Evolutionary conservation across 2,329 filamentous ascomycete genomes (phyloP).

Genomic region (Diaporthe sp.): DNA sequence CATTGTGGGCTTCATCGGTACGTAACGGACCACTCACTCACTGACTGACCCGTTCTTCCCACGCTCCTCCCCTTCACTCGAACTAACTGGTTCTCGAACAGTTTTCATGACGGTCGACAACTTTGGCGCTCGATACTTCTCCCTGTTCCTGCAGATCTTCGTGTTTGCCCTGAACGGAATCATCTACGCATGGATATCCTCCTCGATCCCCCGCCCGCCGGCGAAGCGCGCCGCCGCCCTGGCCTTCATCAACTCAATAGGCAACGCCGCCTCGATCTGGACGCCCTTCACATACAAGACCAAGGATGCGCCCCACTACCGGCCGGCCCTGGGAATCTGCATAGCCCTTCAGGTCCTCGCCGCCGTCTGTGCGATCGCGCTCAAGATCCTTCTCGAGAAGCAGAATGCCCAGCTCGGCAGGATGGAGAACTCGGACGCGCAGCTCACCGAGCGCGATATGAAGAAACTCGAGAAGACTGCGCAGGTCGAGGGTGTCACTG

Average conservation of each 20-base stretch:
- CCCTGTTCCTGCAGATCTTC: constrained; percentile 68
- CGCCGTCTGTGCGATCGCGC: constrained; percentile 54
- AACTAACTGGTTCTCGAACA: constrained; percentile 52
- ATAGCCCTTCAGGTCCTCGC: constrained; percentile 53
- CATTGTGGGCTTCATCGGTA: constrained; percentile 46
- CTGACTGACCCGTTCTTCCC: no score
- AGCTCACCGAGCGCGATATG: constrained; percentile 62
- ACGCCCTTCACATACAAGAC: constrained; percentile 62
- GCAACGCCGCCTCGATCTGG: constrained; percentile 67
- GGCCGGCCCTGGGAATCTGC: constrained; percentile 56
- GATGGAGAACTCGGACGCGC: constrained; percentile 62
- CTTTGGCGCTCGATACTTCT: constrained; percentile 69
- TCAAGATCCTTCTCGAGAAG: constrained; percentile 53
- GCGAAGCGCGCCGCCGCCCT: constrained; percentile 68
- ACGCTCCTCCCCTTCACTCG: background rate
- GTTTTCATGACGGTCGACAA: constrained; percentile 66
- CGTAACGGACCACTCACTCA: background rate
- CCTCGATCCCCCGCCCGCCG: constrained; percentile 64
- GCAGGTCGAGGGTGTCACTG: constrained; percentile 63
- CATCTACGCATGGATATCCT: constrained; percentile 59
- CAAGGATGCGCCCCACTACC: constrained; percentile 55
- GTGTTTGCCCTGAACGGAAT: constrained; percentile 69
- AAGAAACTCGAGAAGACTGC: constrained; percentile 63
- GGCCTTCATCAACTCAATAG: constrained; percentile 68
- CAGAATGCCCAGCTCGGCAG: constrained; percentile 63